Percentiles rank a stretch among this genome's conserved stretches.
Conservation (phyloP, 2,329 filamentous ascomycete genomes). For the Pyrenochaeta sp. region DNA sequence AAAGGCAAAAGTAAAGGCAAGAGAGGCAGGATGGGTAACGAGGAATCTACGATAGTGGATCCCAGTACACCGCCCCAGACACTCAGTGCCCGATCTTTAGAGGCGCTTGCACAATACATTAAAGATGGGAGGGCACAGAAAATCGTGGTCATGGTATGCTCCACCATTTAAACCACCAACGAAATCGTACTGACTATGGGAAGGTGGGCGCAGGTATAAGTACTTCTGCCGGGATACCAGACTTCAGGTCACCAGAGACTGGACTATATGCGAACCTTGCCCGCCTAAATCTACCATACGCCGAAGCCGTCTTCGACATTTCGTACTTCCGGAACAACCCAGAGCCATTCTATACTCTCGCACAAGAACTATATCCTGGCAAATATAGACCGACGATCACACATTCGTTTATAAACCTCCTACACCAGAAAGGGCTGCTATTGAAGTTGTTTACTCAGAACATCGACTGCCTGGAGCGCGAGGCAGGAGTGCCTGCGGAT, state of each 20-base stretch:
- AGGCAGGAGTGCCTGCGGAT: constrained; percentile 81
- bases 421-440: constrained; percentile 80
- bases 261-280: constrained; percentile 94
- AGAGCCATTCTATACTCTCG: constrained; percentile 88
- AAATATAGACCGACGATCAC: constrained; percentile 88
- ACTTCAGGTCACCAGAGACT: constrained; percentile 92
- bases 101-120: constrained; percentile 83
- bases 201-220: constrained; percentile 86
- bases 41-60: constrained; percentile 76
- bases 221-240: constrained; percentile 78
- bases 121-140: constrained; percentile 70
- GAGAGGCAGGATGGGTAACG: constrained; percentile 80
- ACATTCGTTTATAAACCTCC: constrained; percentile 85
- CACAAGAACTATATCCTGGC: constrained; percentile 90
- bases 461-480: constrained; percentile 92
- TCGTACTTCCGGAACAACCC: constrained; percentile 86
- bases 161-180: background rate
- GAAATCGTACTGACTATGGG: constrained; percentile 8
- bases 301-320: constrained; percentile 95
- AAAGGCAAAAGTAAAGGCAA: constrained; percentile 33
- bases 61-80: constrained; percentile 70
- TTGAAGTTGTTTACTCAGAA: constrained; percentile 95
- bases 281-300: constrained; percentile 82
- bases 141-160: constrained; percentile 79
- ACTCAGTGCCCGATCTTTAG: constrained; percentile 72